A percentile compares a stretch with the other conserved stretches of the same genome.
Conservation (phyloP, 176 grass and related monocot genomes). For the Oryza brachyantha region DNA sequence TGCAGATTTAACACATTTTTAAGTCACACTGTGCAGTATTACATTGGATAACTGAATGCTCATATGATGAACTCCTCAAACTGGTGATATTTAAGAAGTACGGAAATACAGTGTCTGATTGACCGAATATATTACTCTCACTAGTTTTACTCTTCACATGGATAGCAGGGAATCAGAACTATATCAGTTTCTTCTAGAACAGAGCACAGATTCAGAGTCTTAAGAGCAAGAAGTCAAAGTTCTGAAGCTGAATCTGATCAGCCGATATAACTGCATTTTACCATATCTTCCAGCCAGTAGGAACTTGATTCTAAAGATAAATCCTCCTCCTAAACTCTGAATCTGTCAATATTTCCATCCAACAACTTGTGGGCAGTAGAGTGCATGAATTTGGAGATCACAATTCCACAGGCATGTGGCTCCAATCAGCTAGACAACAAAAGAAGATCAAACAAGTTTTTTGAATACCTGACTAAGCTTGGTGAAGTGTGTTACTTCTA, state of each 20-base stretch:
- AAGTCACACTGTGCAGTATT: background rate
- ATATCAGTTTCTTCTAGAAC: background rate
- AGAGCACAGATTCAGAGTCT: background rate
- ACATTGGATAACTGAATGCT: background rate
- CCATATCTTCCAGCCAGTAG: background rate
- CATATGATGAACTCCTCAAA: background rate
- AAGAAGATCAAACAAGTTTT: background rate
- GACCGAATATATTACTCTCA: background rate
- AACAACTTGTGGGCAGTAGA: background rate
- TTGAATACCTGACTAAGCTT: background rate
- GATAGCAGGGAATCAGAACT: background rate
- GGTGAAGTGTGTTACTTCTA: background rate
- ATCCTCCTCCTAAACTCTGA: background rate
- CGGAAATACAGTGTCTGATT: constrained; percentile 5
- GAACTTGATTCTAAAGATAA: background rate
- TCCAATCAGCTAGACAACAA: constrained; percentile 8
- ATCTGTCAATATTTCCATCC: background rate
- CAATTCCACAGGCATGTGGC: background rate
- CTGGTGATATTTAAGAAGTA: background rate
- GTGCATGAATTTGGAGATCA: background rate
- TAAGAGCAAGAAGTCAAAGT: background rate
- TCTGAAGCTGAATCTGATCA: background rate
- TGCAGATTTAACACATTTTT: background rate
- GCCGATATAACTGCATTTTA: background rate
- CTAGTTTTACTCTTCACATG: background rate